These are phyloP conservation scores for Raphanus sativus DNA, from an alignment of 345 rosid genomes.

Conservation along the genomic window DNA sequence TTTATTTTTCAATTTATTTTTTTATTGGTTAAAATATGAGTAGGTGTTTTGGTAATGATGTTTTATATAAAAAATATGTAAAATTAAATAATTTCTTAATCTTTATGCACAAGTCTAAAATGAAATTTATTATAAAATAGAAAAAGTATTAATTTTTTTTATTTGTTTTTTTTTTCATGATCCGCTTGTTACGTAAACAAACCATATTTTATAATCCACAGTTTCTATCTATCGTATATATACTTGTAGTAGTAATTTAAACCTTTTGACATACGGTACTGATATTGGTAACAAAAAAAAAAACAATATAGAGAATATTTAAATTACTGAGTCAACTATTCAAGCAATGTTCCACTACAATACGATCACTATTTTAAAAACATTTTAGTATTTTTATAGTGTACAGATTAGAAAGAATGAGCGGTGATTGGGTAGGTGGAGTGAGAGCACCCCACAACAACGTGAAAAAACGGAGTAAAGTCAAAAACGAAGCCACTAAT, in stretches of 20 bases:
- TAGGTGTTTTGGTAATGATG: too few species aligned
- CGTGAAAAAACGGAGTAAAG: constrained; percentile 21
- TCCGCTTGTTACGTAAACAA: background rate
- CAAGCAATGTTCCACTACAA: constrained; percentile 16
- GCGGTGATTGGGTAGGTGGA: constrained; percentile 32
- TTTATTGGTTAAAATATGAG: too few species aligned
- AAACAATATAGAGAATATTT: background rate
- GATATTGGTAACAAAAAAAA: background rate
- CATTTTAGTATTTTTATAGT: background rate
- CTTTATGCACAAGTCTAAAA: too few species aligned
- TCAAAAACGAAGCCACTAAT: constrained; percentile 26
- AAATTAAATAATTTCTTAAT: too few species aligned
- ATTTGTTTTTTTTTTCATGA: background rate
- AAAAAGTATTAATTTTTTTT: too few species aligned
- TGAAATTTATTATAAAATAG: too few species aligned
- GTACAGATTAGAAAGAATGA: constrained; percentile 7
- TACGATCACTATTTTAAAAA: constrained; percentile 1
- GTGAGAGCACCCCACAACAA: constrained; percentile 28
- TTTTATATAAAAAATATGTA: too few species aligned
- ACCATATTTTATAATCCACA: background rate
- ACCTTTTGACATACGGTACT: background rate
- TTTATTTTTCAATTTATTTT: too few species aligned
- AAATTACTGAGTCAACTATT: constrained; percentile 9
- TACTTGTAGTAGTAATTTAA: background rate
- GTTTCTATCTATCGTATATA: background rate